phyloP scores from a whole-genome alignment of 805 yeast genomes.

The Kodamaea neixiangensis region DNA sequence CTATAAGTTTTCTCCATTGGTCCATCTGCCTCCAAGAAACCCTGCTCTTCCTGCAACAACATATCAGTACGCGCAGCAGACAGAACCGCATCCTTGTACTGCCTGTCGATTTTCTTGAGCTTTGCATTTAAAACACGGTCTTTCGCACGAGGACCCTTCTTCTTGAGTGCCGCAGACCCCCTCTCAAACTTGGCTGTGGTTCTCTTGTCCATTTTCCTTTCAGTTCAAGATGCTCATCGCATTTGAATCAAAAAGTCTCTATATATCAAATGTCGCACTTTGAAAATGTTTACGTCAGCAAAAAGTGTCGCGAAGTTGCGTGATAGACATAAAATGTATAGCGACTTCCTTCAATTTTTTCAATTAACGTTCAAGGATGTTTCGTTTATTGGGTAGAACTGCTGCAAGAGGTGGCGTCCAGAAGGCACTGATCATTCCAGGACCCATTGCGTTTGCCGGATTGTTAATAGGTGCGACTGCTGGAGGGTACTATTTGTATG shows the following conservation, averaged over 20 bases:
- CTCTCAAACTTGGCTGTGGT: slow-evolving; percentile 12
- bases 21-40: slow-evolving; percentile 90
- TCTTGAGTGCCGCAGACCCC: slow-evolving; percentile 8
- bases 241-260: background rate
- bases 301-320: background rate
- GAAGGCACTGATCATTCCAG: slow-evolving; percentile 19
- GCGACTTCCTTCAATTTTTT: background rate
- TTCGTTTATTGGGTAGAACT: slow-evolving; percentile 12
- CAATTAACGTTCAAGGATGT: slow-evolving; percentile 4
- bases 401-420: slow-evolving; percentile 1
- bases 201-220: slow-evolving; percentile 4
- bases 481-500: slow-evolving; percentile 59
- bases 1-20: slow-evolving; percentile 86
- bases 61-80: slow-evolving; percentile 87
- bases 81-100: slow-evolving; percentile 74
- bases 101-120: slow-evolving; percentile 65
- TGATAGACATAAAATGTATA: background rate
- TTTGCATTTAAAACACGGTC: slow-evolving; percentile 51
- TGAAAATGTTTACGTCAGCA: background rate
- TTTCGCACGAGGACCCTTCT: slow-evolving; percentile 17
- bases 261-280: slow-evolving; percentile 5
- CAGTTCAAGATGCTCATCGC: slow-evolving; percentile 9
- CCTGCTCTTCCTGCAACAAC: slow-evolving; percentile 79
- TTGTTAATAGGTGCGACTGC: slow-evolving; percentile 29
- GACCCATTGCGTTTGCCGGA: slow-evolving; percentile 18